phyloP scores from a whole-genome alignment of 768 basidiomycete species.

The Boletellus sp. region DNA sequence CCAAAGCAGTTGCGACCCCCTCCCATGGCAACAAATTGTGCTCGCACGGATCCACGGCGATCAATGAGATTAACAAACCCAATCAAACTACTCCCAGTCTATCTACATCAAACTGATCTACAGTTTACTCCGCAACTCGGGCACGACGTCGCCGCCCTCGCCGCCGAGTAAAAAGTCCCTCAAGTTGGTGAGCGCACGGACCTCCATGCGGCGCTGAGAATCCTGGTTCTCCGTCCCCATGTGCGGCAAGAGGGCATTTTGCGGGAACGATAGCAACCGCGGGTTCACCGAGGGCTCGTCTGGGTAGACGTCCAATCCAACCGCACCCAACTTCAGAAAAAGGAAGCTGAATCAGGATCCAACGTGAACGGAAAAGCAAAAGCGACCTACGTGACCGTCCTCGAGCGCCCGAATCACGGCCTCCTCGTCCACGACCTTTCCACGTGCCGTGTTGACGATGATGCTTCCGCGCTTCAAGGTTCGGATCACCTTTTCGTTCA shows the following conservation, averaged over 20 bases:
- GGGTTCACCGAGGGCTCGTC: conserved; percentile 81
- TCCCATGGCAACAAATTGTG: no score
- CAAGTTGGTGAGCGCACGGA: conserved; percentile 77
- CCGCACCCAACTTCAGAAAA: conserved; percentile 57
- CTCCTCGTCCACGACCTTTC: conserved; percentile 84
- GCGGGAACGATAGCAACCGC: conserved; percentile 72
- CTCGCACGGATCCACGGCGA: no score
- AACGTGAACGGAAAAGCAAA: conserved; percentile 1
- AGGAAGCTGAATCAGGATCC: neutral
- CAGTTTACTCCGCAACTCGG: conserved; percentile 40
- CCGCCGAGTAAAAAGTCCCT: conserved; percentile 65
- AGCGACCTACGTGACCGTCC: conserved; percentile 73
- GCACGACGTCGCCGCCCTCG: conserved; percentile 62
- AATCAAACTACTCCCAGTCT: neutral
- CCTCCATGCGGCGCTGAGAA: conserved; percentile 77
- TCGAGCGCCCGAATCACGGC: conserved; percentile 83
- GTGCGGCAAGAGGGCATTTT: conserved; percentile 85
- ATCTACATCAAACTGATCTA: conserved; percentile 1
- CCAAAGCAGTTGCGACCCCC: no score
- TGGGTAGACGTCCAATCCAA: conserved; percentile 84
- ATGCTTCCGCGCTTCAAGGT: conserved; percentile 73
- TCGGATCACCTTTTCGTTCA: conserved; percentile 73
- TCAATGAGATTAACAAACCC: no score
- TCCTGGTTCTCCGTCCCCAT: conserved; percentile 89
- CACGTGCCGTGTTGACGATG: conserved; percentile 87